These are phyloP conservation scores for Henningerozyma blattae DNA, from an alignment of 805 yeast species.

Conservation along the genomic window DNA sequence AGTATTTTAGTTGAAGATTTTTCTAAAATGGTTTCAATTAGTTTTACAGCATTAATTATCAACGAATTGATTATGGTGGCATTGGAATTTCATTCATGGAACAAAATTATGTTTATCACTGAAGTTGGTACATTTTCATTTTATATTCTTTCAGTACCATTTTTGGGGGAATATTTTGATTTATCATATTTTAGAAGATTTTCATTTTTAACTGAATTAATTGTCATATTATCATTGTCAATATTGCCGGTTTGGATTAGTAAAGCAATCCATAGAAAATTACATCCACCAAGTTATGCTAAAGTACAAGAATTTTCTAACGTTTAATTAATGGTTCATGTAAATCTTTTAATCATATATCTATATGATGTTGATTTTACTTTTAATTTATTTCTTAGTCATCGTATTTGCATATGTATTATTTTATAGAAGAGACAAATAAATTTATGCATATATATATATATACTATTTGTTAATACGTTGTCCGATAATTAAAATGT, in stretches of 20 bases:
- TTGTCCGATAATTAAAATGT: too few relatives aligned
- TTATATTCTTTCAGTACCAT: constrained; percentile 69
- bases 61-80: constrained; percentile 93
- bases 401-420: too few relatives aligned
- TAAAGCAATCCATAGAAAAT: constrained; percentile 56
- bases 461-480: too few relatives aligned
- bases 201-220: constrained; percentile 56
- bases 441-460: too few relatives aligned
- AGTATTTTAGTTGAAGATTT: constrained; percentile 46
- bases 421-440: too few relatives aligned
- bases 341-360: too few relatives aligned
- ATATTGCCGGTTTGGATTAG: constrained; percentile 84
- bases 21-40: constrained; percentile 69
- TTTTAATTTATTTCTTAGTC: too few relatives aligned
- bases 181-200: constrained; percentile 46
- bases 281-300: constrained; percentile 93
- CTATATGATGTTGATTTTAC: too few relatives aligned
- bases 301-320: constrained; percentile 67
- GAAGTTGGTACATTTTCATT: constrained; percentile 57
- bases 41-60: constrained; percentile 66
- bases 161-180: constrained; percentile 79
- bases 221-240: constrained; percentile 53
- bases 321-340: constrained; percentile 23
- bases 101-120: constrained; percentile 56
- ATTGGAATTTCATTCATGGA: constrained; percentile 88